phyloP scores from a whole-genome alignment of 2,329 filamentous ascomycete genomes.

The Diaporthe ilicicola region DNA sequence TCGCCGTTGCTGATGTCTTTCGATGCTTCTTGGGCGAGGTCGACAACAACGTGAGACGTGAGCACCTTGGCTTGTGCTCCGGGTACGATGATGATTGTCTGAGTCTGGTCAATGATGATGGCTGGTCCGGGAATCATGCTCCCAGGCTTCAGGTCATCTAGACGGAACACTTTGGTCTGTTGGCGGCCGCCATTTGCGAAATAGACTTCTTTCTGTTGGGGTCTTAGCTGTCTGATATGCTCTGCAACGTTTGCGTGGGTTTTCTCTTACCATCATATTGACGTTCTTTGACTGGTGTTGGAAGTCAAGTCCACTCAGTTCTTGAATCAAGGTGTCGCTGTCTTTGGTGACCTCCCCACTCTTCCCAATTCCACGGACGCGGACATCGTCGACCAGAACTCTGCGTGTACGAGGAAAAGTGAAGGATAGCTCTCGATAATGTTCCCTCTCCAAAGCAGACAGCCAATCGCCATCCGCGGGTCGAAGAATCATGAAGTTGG shows the following conservation, averaged over 20 bases:
- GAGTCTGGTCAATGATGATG: conserved; percentile 42
- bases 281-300: not conserved
- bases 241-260: not conserved
- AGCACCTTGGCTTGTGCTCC: conserved; percentile 33
- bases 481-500: conserved; percentile 55
- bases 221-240: not conserved
- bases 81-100: conserved; percentile 38
- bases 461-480: conserved; percentile 47
- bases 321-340: conserved; percentile 25
- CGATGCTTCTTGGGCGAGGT: conserved; percentile 3
- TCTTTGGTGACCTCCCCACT: conserved; percentile 49
- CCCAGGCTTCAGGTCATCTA: not conserved
- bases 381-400: conserved; percentile 50
- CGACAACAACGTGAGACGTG: conserved; percentile 40
- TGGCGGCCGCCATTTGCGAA: conserved; percentile 35
- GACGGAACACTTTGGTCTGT: conserved; percentile 16
- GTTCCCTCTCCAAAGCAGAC: conserved; percentile 45
- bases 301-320: conserved; percentile 23
- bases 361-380: conserved; percentile 75
- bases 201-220: conserved; percentile 13
- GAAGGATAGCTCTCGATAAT: conserved; percentile 53
- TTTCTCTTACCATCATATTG: conserved; percentile 9
- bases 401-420: conserved; percentile 41
- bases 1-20: not conserved
- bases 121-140: conserved; percentile 39